Percentiles rank a stretch among this genome's conserved stretches.
Evolutionary conservation across 176 grass and related monocot genomes (phyloP).

Genomic region (Rhynchospora breviuscula): DNA sequence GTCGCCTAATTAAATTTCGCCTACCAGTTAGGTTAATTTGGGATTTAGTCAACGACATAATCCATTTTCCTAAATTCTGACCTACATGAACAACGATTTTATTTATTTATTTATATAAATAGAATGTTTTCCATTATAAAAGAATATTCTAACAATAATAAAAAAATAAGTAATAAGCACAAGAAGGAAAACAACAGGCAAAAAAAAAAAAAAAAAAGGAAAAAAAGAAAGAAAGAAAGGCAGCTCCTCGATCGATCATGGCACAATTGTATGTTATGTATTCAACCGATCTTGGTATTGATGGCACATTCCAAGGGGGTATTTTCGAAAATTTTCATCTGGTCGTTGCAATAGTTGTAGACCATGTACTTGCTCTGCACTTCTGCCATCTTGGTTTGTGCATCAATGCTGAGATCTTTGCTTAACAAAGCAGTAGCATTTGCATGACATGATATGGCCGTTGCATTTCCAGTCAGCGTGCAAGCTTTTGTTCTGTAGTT

Average conservation of each 20-base stretch:
- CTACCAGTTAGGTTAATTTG: background rate
- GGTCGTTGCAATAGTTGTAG: constrained; percentile 10
- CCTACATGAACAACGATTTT: too few relatives aligned
- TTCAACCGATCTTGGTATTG: constrained; percentile 1
- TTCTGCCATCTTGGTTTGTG: background rate
- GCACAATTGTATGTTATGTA: background rate
- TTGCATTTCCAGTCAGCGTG: background rate
- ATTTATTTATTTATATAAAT: too few relatives aligned
- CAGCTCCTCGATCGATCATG: background rate
- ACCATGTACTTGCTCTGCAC: constrained; percentile 10
- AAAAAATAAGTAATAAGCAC: background rate
- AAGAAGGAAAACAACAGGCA: too few relatives aligned
- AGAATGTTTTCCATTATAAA: too few relatives aligned
- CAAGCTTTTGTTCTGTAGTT: constrained; percentile 8
- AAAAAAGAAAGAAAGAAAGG: background rate
- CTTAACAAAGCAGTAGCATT: constrained; percentile 6
- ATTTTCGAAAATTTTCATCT: background rate
- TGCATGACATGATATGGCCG: background rate
- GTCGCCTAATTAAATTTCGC: background rate
- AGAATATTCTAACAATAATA: background rate
- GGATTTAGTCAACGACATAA: background rate
- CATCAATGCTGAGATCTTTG: background rate
- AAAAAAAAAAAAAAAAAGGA: background rate
- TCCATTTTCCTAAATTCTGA: too few relatives aligned
- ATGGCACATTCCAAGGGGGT: constrained; percentile 2